Conservation (phyloP, 2,329 filamentous ascomycete species). For the Talaromyces verruculosus region DNA sequence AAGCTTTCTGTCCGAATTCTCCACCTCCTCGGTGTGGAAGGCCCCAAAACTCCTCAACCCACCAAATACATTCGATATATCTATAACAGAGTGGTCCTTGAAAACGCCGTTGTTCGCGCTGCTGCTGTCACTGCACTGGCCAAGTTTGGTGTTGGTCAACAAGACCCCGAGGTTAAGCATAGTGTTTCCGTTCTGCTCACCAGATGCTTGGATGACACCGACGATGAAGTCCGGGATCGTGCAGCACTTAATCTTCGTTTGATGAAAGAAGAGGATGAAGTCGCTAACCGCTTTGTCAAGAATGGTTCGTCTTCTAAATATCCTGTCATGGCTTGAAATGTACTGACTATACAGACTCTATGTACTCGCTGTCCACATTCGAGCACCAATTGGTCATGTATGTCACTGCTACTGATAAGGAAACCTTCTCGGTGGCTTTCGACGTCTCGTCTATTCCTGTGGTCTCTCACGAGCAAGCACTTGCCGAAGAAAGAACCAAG, state of each 20-base stretch:
- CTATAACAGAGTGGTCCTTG: constrained; percentile 95
- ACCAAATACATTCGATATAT: constrained; percentile 99
- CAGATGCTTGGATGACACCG: constrained; percentile 91
- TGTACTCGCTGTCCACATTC: constrained; percentile 91
- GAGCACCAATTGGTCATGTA: constrained; percentile 98
- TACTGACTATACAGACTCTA: constrained; percentile 65
- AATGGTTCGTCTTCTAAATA: constrained; percentile 62
- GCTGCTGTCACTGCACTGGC: constrained; percentile 93
- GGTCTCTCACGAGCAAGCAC: constrained; percentile 91
- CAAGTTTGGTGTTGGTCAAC: constrained; percentile 96
- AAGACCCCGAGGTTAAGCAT: constrained; percentile 93
- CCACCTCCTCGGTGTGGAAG: constrained; percentile 89
- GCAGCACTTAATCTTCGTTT: constrained; percentile 88
- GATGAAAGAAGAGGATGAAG: constrained; percentile 87
- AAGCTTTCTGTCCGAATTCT: constrained; percentile 95
- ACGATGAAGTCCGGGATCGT: constrained; percentile 95
- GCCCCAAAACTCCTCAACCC: constrained; percentile 89
- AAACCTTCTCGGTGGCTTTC: constrained; percentile 80
- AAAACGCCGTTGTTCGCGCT: constrained; percentile 93
- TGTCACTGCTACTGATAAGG: constrained; percentile 86
- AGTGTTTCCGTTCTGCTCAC: constrained; percentile 91
- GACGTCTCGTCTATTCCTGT: constrained; percentile 88
- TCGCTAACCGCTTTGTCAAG: constrained; percentile 85
- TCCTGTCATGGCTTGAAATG: background rate
- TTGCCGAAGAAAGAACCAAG: constrained; percentile 94